These are phyloP conservation scores for Aureobasidium melanogenum DNA, from an alignment of 2,329 filamentous ascomycete species.

Conservation along the genomic window DNA sequence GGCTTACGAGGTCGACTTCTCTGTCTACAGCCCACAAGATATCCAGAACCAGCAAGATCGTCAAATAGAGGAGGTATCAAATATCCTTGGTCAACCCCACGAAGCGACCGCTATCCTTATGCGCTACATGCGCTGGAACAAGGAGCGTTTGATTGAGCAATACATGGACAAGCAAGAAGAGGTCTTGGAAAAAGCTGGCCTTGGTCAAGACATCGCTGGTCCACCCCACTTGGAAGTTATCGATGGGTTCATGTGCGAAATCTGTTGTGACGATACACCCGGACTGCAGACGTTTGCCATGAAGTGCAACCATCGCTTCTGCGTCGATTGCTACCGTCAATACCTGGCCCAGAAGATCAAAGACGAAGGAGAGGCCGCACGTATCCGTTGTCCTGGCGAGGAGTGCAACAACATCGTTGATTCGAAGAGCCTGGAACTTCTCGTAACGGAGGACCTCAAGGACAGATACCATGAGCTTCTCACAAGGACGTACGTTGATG, in stretches of 20 bases:
- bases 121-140: slow-evolving; percentile 88
- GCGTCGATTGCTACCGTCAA: slow-evolving; percentile 82
- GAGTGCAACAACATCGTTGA: slow-evolving; percentile 86
- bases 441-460: slow-evolving; percentile 51
- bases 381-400: slow-evolving; percentile 87
- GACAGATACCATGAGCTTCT: slow-evolving; percentile 75
- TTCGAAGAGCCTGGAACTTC: slow-evolving; percentile 72
- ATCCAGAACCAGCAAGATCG: slow-evolving; percentile 79
- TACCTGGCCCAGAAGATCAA: slow-evolving; percentile 90
- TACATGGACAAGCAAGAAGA: slow-evolving; percentile 86
- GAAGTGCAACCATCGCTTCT: slow-evolving; percentile 91
- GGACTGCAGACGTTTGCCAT: slow-evolving; percentile 79
- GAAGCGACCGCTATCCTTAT: slow-evolving; percentile 88
- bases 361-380: slow-evolving; percentile 87
- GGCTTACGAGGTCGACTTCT: slow-evolving; percentile 76
- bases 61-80: slow-evolving; percentile 82
- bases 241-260: slow-evolving; percentile 79
- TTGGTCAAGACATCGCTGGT: slow-evolving; percentile 55
- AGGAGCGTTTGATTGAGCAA: slow-evolving; percentile 85
- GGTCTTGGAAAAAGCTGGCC: slow-evolving; percentile 73
- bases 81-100: slow-evolving; percentile 78
- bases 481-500: slow-evolving; percentile 91
- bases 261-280: slow-evolving; percentile 84
- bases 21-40: slow-evolving; percentile 68
- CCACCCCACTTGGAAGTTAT: slow-evolving; percentile 62